Conservation (phyloP, 2,329 filamentous ascomycete species). For the Aspergillus nomiae region DNA sequence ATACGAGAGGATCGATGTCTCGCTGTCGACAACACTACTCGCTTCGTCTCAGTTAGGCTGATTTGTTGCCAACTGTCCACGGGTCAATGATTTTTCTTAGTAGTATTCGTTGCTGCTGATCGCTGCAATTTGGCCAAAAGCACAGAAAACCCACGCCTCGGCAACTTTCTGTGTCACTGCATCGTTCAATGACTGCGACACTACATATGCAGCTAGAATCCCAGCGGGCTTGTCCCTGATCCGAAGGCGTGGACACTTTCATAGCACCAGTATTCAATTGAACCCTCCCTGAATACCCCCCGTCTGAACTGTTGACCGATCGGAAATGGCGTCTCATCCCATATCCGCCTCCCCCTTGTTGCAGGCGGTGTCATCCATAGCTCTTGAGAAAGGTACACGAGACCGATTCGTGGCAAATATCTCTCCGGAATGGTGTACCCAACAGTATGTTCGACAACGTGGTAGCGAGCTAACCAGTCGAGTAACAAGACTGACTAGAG, state of each 20-base stretch:
- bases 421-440: slow-evolving; percentile 24
- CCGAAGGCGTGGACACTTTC: neutral
- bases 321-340: slow-evolving; percentile 9
- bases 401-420: slow-evolving; percentile 19
- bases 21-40: neutral
- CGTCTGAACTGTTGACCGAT: neutral
- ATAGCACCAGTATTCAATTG: neutral
- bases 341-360: slow-evolving; percentile 12
- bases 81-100: neutral
- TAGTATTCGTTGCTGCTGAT: neutral
- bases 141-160: neutral
- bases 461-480: neutral
- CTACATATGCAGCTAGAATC: slow-evolving; percentile 1
- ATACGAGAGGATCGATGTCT: neutral
- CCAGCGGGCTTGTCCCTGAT: neutral
- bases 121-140: neutral
- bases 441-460: slow-evolving; percentile 21
- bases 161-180: neutral
- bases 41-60: neutral
- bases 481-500: slow-evolving; percentile 12
- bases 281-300: neutral
- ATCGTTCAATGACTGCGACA: neutral
- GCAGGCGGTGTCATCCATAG: slow-evolving; percentile 19
- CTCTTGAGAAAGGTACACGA: slow-evolving; percentile 11
- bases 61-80: neutral